Evolutionary conservation across 2,329 filamentous ascomycete species (phyloP).

Genomic region (Penicillium vulpinum): DNA sequence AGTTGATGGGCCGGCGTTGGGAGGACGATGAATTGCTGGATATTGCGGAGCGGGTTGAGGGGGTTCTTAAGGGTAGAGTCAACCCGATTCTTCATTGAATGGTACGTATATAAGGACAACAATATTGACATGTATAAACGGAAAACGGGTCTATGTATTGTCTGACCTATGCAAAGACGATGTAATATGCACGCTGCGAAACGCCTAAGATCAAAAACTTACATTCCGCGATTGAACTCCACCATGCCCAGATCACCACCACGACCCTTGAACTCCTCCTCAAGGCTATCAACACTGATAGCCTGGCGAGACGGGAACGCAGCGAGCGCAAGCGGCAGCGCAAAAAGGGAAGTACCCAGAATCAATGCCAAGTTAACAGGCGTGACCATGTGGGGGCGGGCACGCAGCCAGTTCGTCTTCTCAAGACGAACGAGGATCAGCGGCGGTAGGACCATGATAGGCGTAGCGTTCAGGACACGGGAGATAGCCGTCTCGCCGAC

Average conservation of each 20-base stretch:
- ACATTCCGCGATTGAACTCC: conserved; percentile 97
- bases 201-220: conserved; percentile 24
- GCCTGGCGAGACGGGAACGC: conserved; percentile 91
- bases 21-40: conserved; percentile 55
- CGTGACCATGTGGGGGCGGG: conserved; percentile 71
- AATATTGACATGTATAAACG: neutral
- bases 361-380: conserved; percentile 88
- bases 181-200: conserved; percentile 9
- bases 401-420: conserved; percentile 76
- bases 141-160: neutral
- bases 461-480: conserved; percentile 88
- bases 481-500: conserved; percentile 91
- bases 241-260: conserved; percentile 80
- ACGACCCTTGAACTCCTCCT: conserved; percentile 80
- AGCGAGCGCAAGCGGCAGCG: conserved; percentile 82
- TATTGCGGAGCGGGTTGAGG: conserved; percentile 55
- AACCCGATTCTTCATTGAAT: conserved; percentile 36
- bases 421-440: conserved; percentile 83
- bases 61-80: conserved; percentile 48
- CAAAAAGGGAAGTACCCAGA: conserved; percentile 80
- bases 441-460: conserved; percentile 95
- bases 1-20: conserved; percentile 61
- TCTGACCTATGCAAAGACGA: conserved; percentile 1
- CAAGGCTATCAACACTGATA: conserved; percentile 72
- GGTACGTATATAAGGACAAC: neutral